These are phyloP conservation scores for Cicer cuneatum DNA, from an alignment of 306 rosid genomes.

Conservation along the genomic window DNA sequence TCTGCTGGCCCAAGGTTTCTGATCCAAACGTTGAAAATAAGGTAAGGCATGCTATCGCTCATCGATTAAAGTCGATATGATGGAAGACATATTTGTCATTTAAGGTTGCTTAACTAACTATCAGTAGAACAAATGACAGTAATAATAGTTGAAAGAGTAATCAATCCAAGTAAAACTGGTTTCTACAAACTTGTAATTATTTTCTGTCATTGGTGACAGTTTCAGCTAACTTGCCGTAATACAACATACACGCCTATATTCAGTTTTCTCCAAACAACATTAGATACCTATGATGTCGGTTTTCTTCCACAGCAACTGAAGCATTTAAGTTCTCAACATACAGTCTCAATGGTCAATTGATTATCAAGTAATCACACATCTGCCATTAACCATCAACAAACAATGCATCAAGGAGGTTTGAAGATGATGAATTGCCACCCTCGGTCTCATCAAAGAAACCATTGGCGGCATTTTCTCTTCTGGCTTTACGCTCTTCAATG, in stretches of 20 bases:
- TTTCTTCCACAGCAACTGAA: slow-evolving; percentile 32
- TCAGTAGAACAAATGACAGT: slow-evolving; percentile 14
- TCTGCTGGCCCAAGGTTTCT: not conserved
- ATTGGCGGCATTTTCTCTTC: slow-evolving; percentile 67
- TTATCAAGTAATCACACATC: slow-evolving; percentile 33
- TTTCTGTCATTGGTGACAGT: slow-evolving; percentile 28
- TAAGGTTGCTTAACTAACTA: slow-evolving; percentile 6
- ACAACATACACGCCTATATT: slow-evolving; percentile 30
- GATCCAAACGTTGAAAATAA: too few relatives aligned
- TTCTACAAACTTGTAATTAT: slow-evolving; percentile 25
- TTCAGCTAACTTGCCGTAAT: slow-evolving; percentile 36
- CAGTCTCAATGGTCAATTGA: slow-evolving; percentile 20
- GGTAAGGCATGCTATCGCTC: not conserved
- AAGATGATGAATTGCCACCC: slow-evolving; percentile 63
- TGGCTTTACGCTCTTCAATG: slow-evolving; percentile 74
- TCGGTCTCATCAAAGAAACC: slow-evolving; percentile 78
- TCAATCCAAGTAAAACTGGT: slow-evolving; percentile 29
- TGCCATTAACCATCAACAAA: slow-evolving; percentile 62
- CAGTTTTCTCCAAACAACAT: slow-evolving; percentile 24
- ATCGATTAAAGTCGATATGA: not conserved
- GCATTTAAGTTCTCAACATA: slow-evolving; percentile 33
- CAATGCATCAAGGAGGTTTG: slow-evolving; percentile 80
- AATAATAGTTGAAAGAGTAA: slow-evolving; percentile 5
- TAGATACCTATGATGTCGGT: not conserved
- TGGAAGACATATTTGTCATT: not conserved